phyloP scores from a whole-genome alignment of 2,329 filamentous ascomycete genomes.

The Karstenula rhodostoma region DNA sequence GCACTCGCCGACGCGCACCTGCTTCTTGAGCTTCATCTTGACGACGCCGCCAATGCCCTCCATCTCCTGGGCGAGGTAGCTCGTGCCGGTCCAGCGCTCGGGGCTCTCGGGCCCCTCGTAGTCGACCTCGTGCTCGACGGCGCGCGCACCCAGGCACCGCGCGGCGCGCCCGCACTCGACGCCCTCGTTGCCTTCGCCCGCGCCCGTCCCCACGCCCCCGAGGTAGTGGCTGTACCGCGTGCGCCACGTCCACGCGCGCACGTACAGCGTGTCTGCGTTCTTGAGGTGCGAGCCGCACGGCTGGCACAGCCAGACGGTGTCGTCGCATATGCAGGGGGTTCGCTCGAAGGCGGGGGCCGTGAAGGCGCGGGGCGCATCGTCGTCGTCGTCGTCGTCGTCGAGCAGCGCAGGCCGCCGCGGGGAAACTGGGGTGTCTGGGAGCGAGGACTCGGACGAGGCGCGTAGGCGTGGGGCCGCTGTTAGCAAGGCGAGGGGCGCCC shows the following conservation, averaged over 20 bases:
- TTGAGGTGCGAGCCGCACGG: slow-evolving; percentile 79
- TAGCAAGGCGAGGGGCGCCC: slow-evolving; percentile 70
- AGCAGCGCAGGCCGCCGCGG: slow-evolving; percentile 27
- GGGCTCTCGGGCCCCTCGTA: slow-evolving; percentile 71
- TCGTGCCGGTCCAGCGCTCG: slow-evolving; percentile 66
- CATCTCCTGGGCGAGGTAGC: slow-evolving; percentile 87
- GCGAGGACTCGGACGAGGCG: slow-evolving; percentile 31
- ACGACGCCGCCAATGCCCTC: slow-evolving; percentile 89
- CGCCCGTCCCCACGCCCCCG: slow-evolving; percentile 83
- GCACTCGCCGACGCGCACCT: slow-evolving; percentile 81
- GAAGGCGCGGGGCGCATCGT: slow-evolving; percentile 45
- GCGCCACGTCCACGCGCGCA: slow-evolving; percentile 86
- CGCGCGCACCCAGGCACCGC: slow-evolving; percentile 77
- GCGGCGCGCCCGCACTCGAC: slow-evolving; percentile 84
- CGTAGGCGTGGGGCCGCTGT: slow-evolving; percentile 35
- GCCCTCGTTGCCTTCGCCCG: slow-evolving; percentile 86
- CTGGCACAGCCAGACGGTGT: slow-evolving; percentile 83
- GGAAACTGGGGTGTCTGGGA: slow-evolving; percentile 31
- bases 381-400: slow-evolving; percentile 21
- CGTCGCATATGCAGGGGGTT: slow-evolving; percentile 66
- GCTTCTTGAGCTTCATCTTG: slow-evolving; percentile 86
- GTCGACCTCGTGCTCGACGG: slow-evolving; percentile 84
- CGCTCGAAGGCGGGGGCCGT: slow-evolving; percentile 60
- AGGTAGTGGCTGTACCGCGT: slow-evolving; percentile 80
- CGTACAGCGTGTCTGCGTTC: slow-evolving; percentile 65